phyloP scores from a whole-genome alignment of 2,329 filamentous ascomycete genomes.

The Raffaelea deltoideospora region DNA sequence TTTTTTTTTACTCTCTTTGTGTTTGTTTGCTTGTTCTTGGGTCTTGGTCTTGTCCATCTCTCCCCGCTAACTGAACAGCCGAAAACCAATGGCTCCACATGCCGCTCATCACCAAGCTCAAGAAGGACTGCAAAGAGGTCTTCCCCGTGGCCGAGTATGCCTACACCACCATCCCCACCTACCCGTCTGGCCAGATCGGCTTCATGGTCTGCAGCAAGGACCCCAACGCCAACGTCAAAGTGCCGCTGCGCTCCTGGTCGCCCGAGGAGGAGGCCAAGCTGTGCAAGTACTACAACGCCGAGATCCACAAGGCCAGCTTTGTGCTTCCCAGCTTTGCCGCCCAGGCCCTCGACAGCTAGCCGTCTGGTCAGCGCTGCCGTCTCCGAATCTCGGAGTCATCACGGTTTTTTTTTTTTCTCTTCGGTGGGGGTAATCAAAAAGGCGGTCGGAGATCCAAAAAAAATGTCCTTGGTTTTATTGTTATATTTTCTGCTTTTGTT shows the following conservation, averaged over 20 bases:
- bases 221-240: conserved; percentile 63
- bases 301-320: conserved; percentile 92
- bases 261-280: conserved; percentile 81
- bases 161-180: conserved; percentile 98
- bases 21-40: background rate
- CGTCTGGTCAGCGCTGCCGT: no score
- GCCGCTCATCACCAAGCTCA: conserved; percentile 80
- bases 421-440: no score
- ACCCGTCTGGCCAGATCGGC: conserved; percentile 96
- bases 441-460: no score
- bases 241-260: conserved; percentile 68
- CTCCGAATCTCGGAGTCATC: background rate
- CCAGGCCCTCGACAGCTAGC: no score
- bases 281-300: conserved; percentile 94
- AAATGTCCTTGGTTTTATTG: no score
- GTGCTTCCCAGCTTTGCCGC: conserved; percentile 86
- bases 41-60: background rate
- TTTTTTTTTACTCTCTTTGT: conserved; percentile 2
- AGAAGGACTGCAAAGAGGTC: conserved; percentile 92
- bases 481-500: no score
- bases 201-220: conserved; percentile 99
- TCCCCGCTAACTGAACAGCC: conserved; percentile 34
- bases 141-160: conserved; percentile 97
- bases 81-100: conserved; percentile 99
- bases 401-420: no score